These are phyloP conservation scores for Lentinula edodes DNA, from an alignment of 768 basidiomycete species.

Conservation along the genomic window DNA sequence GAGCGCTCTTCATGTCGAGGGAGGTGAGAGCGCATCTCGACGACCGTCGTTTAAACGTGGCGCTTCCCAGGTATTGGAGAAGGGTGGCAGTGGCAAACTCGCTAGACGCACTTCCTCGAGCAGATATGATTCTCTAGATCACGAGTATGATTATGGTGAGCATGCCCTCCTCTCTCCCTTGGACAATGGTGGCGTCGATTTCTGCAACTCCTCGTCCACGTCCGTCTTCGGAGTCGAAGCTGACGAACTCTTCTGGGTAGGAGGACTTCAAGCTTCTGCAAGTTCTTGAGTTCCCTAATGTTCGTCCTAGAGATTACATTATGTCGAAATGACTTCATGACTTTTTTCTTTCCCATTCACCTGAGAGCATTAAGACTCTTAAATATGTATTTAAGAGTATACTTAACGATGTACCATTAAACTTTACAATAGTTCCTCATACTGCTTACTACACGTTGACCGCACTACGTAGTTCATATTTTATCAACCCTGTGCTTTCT, in stretches of 20 bases:
- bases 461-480: too few relatives aligned
- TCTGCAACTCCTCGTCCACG: background rate
- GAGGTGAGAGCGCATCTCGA: slow-evolving; percentile 12
- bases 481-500: too few relatives aligned
- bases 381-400: background rate
- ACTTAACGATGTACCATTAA: background rate
- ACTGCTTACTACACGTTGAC: background rate
- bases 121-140: background rate
- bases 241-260: background rate
- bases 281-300: background rate
- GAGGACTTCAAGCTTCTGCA: background rate
- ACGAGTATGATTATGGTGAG: background rate
- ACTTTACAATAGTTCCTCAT: background rate
- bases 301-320: background rate
- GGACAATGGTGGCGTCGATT: background rate
- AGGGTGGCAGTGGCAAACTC: slow-evolving; percentile 1
- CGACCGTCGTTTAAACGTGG: slow-evolving; percentile 70
- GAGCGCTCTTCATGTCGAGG: slow-evolving; percentile 15
- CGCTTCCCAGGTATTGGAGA: slow-evolving; percentile 69
- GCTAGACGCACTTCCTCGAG: background rate
- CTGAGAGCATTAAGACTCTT: background rate
- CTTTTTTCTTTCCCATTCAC: background rate
- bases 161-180: background rate
- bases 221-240: background rate
- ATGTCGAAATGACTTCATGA: background rate